Evolutionary conservation across 2,329 filamentous ascomycete species (phyloP).

Genomic region (Aspergillus ochraceoroseus): DNA sequence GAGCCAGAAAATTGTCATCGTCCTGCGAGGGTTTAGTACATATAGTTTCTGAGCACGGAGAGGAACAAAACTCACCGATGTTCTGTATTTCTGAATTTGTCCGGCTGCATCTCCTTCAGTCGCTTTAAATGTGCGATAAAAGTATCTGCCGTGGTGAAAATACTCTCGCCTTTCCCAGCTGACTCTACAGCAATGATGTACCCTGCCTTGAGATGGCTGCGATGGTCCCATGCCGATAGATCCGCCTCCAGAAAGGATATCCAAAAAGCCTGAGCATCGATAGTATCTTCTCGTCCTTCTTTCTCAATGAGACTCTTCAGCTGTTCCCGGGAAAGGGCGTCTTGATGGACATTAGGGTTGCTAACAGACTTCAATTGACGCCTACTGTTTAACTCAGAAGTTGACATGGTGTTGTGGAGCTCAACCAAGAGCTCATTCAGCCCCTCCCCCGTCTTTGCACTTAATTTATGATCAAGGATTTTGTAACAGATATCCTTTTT

Average conservation of each 20-base stretch:
- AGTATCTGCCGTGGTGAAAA: conserved; percentile 2
- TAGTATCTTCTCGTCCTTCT: conserved; percentile 1
- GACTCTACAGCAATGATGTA: conserved; percentile 5
- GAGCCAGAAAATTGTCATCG: conserved; percentile 12
- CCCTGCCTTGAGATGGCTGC: conserved; percentile 5
- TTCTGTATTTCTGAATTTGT: conserved; percentile 4
- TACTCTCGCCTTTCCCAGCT: background rate
- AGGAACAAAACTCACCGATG: conserved; percentile 1
- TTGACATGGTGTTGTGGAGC: conserved; percentile 2
- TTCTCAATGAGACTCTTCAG: conserved; percentile 1
- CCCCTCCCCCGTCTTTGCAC: conserved; percentile 6
- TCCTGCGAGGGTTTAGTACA: background rate
- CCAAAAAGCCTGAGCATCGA: conserved; percentile 1
- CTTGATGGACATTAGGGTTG: background rate
- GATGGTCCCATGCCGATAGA: conserved; percentile 5
- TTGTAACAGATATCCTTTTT: background rate
- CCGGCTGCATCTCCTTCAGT: background rate
- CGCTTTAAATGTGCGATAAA: conserved; percentile 1
- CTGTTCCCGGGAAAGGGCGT: background rate
- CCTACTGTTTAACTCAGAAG: background rate
- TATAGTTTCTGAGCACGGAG: background rate
- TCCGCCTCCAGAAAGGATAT: background rate
- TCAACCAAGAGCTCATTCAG: conserved; percentile 1
- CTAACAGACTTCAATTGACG: background rate
- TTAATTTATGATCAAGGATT: conserved; percentile 3